Base-by-base conservation (phyloP, 169 alveolate genomes). In the Cryptosporidium andersoni region DNA sequence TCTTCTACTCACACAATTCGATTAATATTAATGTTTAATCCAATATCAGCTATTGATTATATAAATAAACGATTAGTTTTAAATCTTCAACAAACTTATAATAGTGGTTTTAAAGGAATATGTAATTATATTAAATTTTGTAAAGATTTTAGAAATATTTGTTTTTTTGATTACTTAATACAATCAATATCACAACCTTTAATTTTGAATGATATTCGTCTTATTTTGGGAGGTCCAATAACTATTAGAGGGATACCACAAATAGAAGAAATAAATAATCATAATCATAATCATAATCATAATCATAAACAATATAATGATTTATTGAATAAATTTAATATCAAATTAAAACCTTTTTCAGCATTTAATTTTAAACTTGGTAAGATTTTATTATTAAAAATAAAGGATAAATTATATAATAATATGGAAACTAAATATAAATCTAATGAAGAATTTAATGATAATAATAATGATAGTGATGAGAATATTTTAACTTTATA, bases 191-290 rank as follows among this genome's bases (percentile, higher is more conserved):
- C 85, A n/a, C 36, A 49, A 16, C 11, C 60, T 5, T 74, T 74
- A 34, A 74, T 58, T 2, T 9, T 74, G 40, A 74, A 74, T 16
- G 85, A 74, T 51, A 45, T 74, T 58, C 16, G 85, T 8, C 85
- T 74, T 60, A 9, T 74, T 1, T 63, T 74, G n/a, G 56, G 56
- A 12, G 85, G 85, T n/a, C 85, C 85, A 37, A 36, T 55, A 42
- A 56, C 85, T 4, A 74, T 74, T 66, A 42, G 55, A 52, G 60
- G 47, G 40, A 74, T 74, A 40, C 85, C 85, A 42, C 37, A 47
- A 6, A 39, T 74, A 36, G 85, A 74, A 2, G 85, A 74, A 9
- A 16, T 37, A 1, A 64, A 74, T 16, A 43, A 2, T 39, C 25
- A 66, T 16, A 11, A 6, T 8, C 39, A 49, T 43, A 64, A 45